These are phyloP conservation scores for Pleurotus djamor DNA, from an alignment of 768 basidiomycete genomes.

Conservation along the genomic window DNA sequence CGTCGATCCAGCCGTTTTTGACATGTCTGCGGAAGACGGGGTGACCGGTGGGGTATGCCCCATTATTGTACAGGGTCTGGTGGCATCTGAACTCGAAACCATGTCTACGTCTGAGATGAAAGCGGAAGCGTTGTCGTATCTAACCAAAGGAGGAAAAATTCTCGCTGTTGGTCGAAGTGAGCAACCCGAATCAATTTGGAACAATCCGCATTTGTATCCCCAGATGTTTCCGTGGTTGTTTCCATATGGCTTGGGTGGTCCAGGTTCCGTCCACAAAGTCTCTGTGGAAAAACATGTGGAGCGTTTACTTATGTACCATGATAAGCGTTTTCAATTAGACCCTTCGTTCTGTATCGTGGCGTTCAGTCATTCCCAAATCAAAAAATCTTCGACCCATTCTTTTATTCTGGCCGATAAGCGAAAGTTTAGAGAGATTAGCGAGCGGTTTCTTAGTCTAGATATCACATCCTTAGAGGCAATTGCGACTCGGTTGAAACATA, in stretches of 20 bases:
- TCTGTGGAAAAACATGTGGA: slow-evolving; percentile 21
- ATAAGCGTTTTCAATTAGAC: slow-evolving; percentile 25
- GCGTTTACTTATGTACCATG: slow-evolving; percentile 26
- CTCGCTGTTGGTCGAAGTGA: slow-evolving; percentile 17
- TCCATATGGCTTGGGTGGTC: slow-evolving; percentile 33
- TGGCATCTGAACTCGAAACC: slow-evolving; percentile 13
- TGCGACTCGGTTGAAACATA: neutral
- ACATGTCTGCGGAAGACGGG: slow-evolving; percentile 18
- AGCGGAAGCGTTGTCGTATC: slow-evolving; percentile 15
- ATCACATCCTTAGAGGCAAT: slow-evolving; percentile 11
- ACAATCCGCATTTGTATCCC: slow-evolving; percentile 26
- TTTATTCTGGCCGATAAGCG: slow-evolving; percentile 22
- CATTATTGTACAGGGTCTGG: slow-evolving; percentile 24
- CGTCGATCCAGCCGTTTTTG: slow-evolving; percentile 9
- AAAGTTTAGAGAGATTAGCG: slow-evolving; percentile 21
- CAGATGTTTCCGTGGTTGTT: slow-evolving; percentile 34
- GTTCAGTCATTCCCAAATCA: slow-evolving; percentile 28
- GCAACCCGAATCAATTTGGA: slow-evolving; percentile 15
- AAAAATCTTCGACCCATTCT: slow-evolving; percentile 16
- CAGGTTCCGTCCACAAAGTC: slow-evolving; percentile 15
- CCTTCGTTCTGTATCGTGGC: slow-evolving; percentile 20
- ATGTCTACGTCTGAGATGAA: slow-evolving; percentile 10
- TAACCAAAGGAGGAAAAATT: slow-evolving; percentile 12
- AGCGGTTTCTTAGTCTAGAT: slow-evolving; percentile 18
- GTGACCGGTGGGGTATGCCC: slow-evolving; percentile 18